Evolutionary conservation across 2,329 filamentous ascomycete genomes (phyloP).

Genomic region (Microdochium bolleyi): DNA sequence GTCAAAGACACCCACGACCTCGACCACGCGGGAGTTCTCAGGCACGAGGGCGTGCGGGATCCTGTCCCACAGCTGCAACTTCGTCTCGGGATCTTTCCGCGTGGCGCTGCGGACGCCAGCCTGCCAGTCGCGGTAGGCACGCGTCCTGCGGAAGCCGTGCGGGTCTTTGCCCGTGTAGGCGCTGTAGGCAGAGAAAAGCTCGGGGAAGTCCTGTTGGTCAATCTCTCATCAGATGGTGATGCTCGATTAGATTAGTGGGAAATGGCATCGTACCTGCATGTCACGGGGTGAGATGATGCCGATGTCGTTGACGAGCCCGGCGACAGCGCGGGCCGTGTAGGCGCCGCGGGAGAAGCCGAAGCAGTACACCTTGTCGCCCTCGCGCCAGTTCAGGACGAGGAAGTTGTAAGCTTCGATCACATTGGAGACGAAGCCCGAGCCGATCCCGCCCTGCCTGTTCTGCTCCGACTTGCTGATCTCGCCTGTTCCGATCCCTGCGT

Average conservation of each 20-base stretch:
- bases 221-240: too few species aligned
- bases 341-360: slow-evolving; percentile 30
- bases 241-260: too few species aligned
- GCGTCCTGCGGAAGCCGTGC: not conserved
- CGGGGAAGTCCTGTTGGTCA: slow-evolving; percentile 7
- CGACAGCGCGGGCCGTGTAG: slow-evolving; percentile 29
- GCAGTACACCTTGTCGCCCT: slow-evolving; percentile 26
- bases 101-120: not conserved
- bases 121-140: not conserved
- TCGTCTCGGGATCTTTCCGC: not conserved
- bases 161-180: not conserved
- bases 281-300: slow-evolving; percentile 8
- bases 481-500: slow-evolving; percentile 25
- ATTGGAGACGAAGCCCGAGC: slow-evolving; percentile 5
- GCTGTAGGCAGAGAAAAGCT: not conserved
- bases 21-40: not conserved
- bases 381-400: slow-evolving; percentile 25
- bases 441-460: slow-evolving; percentile 4
- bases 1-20: slow-evolving; percentile 14
- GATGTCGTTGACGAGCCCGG: slow-evolving; percentile 23
- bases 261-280: too few species aligned
- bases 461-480: slow-evolving; percentile 23
- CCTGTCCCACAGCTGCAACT: not conserved
- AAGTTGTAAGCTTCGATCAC: slow-evolving; percentile 26
- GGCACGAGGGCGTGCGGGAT: not conserved